phyloP scores from a whole-genome alignment of 2,329 filamentous ascomycete species.

The Colletotrichum sublineola region DNA sequence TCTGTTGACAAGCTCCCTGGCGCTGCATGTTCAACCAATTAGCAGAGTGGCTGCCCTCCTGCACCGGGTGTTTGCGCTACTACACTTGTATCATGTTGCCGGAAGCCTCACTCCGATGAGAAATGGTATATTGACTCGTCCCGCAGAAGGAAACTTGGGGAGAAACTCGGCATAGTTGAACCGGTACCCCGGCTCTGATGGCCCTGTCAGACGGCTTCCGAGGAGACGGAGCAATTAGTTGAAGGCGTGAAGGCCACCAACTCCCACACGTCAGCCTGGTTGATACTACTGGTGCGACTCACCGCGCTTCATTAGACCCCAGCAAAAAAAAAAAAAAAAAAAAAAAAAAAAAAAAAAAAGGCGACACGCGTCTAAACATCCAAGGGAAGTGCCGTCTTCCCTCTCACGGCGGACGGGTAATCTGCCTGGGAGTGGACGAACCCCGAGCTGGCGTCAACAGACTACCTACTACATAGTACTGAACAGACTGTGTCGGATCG shows the following conservation, averaged over 20 bases:
- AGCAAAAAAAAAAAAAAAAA: neutral
- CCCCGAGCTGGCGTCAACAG: slow-evolving; percentile 13
- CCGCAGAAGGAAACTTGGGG: neutral
- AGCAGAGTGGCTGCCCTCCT: slow-evolving; percentile 5
- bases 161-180: neutral
- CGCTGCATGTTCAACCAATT: slow-evolving; percentile 4
- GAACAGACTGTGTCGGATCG: slow-evolving; percentile 23
- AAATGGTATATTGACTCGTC: slow-evolving; percentile 23
- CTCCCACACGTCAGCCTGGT: slow-evolving; percentile 12
- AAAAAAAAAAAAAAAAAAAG: too few relatives aligned
- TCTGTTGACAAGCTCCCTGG: slow-evolving; percentile 7
- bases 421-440: neutral
- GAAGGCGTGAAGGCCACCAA: neutral
- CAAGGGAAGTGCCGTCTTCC: too few relatives aligned
- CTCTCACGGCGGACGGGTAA: too few relatives aligned
- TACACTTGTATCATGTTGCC: neutral
- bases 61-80: neutral
- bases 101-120: neutral
- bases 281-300: slow-evolving; percentile 24
- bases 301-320: slow-evolving; percentile 24
- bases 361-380: too few relatives aligned
- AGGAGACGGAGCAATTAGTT: neutral
- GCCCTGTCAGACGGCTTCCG: neutral
- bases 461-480: neutral
- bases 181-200: neutral